Conservation (phyloP, 1,284 basidiomycete genomes). For the Volvariella volvacea region DNA sequence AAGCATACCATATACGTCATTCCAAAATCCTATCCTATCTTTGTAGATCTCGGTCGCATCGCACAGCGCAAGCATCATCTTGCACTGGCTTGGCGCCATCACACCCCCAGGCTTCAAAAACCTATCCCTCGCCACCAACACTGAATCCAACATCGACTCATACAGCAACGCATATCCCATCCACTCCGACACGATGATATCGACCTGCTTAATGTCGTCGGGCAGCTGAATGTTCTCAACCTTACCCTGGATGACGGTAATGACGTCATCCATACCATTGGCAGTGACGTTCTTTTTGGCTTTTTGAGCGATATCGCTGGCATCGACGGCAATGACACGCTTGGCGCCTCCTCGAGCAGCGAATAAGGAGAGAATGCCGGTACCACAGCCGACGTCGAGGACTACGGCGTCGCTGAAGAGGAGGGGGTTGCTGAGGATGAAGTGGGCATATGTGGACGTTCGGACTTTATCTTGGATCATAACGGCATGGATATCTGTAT, state of each 20-base stretch:
- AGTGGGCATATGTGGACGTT: slow-evolving; percentile 89
- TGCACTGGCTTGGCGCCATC: slow-evolving; percentile 90
- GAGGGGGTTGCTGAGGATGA: slow-evolving; percentile 81
- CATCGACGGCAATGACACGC: slow-evolving; percentile 92
- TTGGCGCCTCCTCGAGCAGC: slow-evolving; percentile 90
- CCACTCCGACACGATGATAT: slow-evolving; percentile 96
- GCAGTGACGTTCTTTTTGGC: slow-evolving; percentile 77
- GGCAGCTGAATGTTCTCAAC: slow-evolving; percentile 80
- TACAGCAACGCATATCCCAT: slow-evolving; percentile 95
- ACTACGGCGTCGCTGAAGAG: slow-evolving; percentile 85
- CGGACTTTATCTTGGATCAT: slow-evolving; percentile 89
- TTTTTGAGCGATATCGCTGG: slow-evolving; percentile 80
- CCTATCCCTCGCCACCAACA: slow-evolving; percentile 79
- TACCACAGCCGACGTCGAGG: slow-evolving; percentile 94
- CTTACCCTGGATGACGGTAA: slow-evolving; percentile 83
- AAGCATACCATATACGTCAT: slow-evolving; percentile 76
- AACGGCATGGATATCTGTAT: slow-evolving; percentile 66
- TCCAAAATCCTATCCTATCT: slow-evolving; percentile 86
- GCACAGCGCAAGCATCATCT: slow-evolving; percentile 80
- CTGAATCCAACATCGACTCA: slow-evolving; percentile 97
- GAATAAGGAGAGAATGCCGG: slow-evolving; percentile 89
- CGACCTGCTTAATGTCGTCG: slow-evolving; percentile 69
- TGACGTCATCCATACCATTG: slow-evolving; percentile 72
- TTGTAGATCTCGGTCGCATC: slow-evolving; percentile 71
- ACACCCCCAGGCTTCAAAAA: slow-evolving; percentile 77